Evolutionary conservation across 106 monocot genomes (phyloP).

Genomic region (Vanilla planifolia): DNA sequence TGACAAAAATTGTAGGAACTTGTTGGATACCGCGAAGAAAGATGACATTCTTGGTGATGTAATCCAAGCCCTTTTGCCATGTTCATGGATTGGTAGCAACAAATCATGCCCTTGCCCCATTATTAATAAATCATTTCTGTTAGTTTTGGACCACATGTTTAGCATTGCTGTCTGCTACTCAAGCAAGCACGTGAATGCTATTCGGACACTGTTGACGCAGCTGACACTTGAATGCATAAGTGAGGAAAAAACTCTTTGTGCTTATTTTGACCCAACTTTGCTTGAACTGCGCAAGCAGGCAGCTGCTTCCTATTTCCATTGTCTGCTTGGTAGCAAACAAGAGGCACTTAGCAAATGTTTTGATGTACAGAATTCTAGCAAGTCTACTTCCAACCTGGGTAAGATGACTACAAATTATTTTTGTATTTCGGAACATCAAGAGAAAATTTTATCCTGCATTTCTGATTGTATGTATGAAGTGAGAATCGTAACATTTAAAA

Average conservation of each 20-base stretch:
- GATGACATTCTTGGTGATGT: slow-evolving; percentile 48
- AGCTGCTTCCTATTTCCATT: slow-evolving; percentile 66
- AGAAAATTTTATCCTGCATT: slow-evolving; percentile 50
- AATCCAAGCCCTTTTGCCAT: slow-evolving; percentile 33
- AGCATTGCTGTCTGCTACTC: slow-evolving; percentile 40
- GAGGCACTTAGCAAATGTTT: slow-evolving; percentile 21
- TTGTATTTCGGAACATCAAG: slow-evolving; percentile 27
- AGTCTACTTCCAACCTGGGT: not conserved
- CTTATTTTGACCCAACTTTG: slow-evolving; percentile 68
- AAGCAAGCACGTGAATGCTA: slow-evolving; percentile 19
- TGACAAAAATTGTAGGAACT: slow-evolving; percentile 58
- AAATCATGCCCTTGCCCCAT: slow-evolving; percentile 65
- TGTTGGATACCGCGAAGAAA: slow-evolving; percentile 60
- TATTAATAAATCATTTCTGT: slow-evolving; percentile 50
- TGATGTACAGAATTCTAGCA: slow-evolving; percentile 5
- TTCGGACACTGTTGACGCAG: slow-evolving; percentile 36
- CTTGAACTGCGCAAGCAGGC: slow-evolving; percentile 75
- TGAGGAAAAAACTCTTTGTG: slow-evolving; percentile 10
- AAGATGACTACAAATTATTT: slow-evolving; percentile 17
- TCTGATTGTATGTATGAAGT: slow-evolving; percentile 76
- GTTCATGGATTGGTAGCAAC: slow-evolving; percentile 75
- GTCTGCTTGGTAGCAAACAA: slow-evolving; percentile 28
- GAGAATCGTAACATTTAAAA: slow-evolving; percentile 63
- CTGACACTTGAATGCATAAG: slow-evolving; percentile 52
- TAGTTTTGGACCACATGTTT: slow-evolving; percentile 63